Evolutionary conservation across 768 basidiomycete genomes (phyloP).

Genomic region (Russula brevipes): DNA sequence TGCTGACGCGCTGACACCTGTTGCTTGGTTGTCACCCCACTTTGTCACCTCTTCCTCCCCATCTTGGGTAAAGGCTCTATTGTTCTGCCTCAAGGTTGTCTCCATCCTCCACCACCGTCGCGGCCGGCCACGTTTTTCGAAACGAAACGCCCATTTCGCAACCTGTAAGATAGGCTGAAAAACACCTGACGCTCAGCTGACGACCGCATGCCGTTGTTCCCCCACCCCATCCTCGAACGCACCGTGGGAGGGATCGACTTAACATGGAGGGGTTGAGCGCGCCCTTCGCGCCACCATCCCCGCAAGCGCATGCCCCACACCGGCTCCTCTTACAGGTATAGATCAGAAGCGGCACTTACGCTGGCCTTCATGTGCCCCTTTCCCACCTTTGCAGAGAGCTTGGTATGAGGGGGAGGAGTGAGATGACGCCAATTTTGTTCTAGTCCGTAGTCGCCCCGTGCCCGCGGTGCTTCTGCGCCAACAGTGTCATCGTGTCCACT

Average conservation of each 20-base stretch:
- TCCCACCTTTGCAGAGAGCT: slow-evolving; percentile 43
- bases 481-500: slow-evolving; percentile 53
- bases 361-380: neutral
- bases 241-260: slow-evolving; percentile 55
- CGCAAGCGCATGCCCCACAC: slow-evolving; percentile 52
- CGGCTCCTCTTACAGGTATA: slow-evolving; percentile 63
- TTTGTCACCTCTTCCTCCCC: neutral
- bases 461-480: slow-evolving; percentile 58
- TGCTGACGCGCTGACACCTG: slow-evolving; percentile 32
- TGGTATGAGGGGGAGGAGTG: slow-evolving; percentile 51
- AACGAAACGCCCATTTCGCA: neutral
- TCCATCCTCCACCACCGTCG: neutral
- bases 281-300: slow-evolving; percentile 58
- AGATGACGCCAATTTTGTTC: slow-evolving; percentile 52
- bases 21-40: neutral
- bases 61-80: neutral
- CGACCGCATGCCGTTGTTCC: slow-evolving; percentile 44
- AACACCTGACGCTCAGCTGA: neutral
- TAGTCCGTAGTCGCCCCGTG: slow-evolving; percentile 49
- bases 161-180: neutral
- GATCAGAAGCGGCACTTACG: no score
- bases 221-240: slow-evolving; percentile 45
- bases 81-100: neutral
- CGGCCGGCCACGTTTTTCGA: neutral
- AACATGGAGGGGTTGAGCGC: slow-evolving; percentile 56